Evolutionary conservation across 2,329 filamentous ascomycete genomes (phyloP), one percentile per base, ranked within the genome.

Genomic region (Trichophyton rubrum): DNA sequence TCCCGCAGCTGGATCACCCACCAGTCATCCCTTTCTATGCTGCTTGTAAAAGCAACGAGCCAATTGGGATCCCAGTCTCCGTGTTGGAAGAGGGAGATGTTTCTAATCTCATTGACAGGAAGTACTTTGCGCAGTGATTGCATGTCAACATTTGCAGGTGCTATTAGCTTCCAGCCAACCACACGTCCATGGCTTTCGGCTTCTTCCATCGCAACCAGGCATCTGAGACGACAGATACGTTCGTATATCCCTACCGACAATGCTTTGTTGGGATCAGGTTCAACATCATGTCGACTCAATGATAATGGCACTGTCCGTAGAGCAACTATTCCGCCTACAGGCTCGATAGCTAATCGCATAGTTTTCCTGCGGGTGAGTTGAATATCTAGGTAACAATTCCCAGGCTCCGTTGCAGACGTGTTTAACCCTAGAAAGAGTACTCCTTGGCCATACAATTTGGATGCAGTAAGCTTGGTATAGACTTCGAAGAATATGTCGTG

Each of bases 11-110:
- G 71, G 27, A 89, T 77, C 62, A 91, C 76, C 84, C 86, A 91
- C 88, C 89, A 95, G 63, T 80, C 81, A 69, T 93, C 88, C 59
- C 89, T 88, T 67, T 80, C 79, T 68, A 88, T 78, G 69, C 86
- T 85, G 70, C 90, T 80, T 59, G 84, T 84, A 53, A 87, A 80
- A 65, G 85, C 85, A 43, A 95, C 75, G 64, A 85, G 83, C 88
- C 89, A 96, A 59, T 81, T 77, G 13, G 80, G 70, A 8, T 79
- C 79, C 89, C 91, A 95, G n/a, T 82, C 84, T 56, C 59, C 60
- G 61, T 78, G 77, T 67, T 85, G 85, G 67, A 95, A 85, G 75
- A 95, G 85, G 75, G 90, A 88, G 15, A 85, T 77, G 40, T 82
- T 78, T 61, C 85, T 83, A 62, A 85, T 80, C 58, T 84, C 77